Conservation (phyloP, 345 rosid genomes). For the Euphorbia pulcherrima region DNA sequence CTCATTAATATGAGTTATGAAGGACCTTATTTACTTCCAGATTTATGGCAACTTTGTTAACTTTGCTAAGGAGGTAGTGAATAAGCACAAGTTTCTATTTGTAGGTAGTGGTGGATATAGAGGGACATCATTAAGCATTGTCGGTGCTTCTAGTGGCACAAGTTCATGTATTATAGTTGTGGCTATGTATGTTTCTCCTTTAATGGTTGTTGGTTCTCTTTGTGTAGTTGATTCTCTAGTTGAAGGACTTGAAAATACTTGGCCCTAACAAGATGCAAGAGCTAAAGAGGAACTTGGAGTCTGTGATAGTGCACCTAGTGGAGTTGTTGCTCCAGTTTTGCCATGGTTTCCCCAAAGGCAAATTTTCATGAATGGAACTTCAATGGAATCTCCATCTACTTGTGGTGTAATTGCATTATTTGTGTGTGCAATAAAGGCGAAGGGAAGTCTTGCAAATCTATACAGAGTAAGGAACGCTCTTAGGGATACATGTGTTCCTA, state of each 20-base stretch:
- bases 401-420: conserved; percentile 97
- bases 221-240: conserved; percentile 84
- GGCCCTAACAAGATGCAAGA: conserved; percentile 99
- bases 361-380: conserved; percentile 99
- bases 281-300: conserved; percentile 98
- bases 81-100: conserved; percentile 77
- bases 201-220: conserved; percentile 97
- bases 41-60: conserved; percentile 97
- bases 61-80: conserved; percentile 92
- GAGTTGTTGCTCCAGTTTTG: conserved; percentile 98
- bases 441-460: conserved; percentile 74
- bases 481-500: conserved; percentile 74
- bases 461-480: conserved; percentile 82
- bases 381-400: conserved; percentile 99
- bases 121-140: conserved; percentile 93
- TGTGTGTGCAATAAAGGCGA: conserved; percentile 95
- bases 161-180: conserved; percentile 90
- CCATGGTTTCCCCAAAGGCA: conserved; percentile 98
- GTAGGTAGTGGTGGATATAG: conserved; percentile 98
- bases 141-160: conserved; percentile 99
- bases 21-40: conserved; percentile 77
- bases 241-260: conserved; percentile 93
- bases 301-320: conserved; percentile 96
- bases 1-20: conserved; percentile 99
- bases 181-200: conserved; percentile 98